Base-by-base conservation (phyloP, 306 rosid species). In the Quillaja saponaria region DNA sequence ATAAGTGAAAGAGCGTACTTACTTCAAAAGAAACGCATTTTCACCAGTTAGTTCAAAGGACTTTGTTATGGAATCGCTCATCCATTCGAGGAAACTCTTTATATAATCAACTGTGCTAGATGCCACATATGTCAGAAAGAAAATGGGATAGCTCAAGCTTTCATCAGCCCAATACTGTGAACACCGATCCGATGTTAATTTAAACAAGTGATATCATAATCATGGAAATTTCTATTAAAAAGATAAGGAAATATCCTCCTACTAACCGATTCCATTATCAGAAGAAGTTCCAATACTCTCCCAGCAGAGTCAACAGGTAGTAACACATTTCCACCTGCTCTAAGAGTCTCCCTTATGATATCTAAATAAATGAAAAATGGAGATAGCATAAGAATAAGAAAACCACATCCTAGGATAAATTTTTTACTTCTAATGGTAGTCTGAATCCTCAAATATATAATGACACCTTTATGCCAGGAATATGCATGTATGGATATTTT, bases 1-100 rank as follows among this genome's bases (percentile, higher is more conserved):
- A 64, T 17, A 45, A 67, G 35, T 46, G n/a, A 38, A 50, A 68
- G 58, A 67, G 21, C 54, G 18, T 33, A 71, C 98, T 84, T 83
- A 92, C 96, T 81, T 92, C 73, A 92, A 68, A 79, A 73, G 82
- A 80, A 92, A 92, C 34, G 87, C 85, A 80, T 92, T 92, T 62
- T 89, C 95, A 64, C 99, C 87, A 53, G 92, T 88, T 72, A 81
- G 86, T 72, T 86, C 99, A 68, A 92, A 92, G 61, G 99, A 89
- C 81, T 92, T 92, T 15, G 95, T 89, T 37, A 92, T 92, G 71
- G 88, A 68, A 68, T 92, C 99, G 74, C 96, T 92, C 99, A 92
- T 92, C 99, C 96, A 92, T 80, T 92, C 95, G 34, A 92, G 94
- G 83, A 89, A 92, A 81, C 87, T 89, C 81, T 84, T 86, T 67